Conservation (phyloP, 1,284 basidiomycete species). For the Ustilago crameri region DNA sequence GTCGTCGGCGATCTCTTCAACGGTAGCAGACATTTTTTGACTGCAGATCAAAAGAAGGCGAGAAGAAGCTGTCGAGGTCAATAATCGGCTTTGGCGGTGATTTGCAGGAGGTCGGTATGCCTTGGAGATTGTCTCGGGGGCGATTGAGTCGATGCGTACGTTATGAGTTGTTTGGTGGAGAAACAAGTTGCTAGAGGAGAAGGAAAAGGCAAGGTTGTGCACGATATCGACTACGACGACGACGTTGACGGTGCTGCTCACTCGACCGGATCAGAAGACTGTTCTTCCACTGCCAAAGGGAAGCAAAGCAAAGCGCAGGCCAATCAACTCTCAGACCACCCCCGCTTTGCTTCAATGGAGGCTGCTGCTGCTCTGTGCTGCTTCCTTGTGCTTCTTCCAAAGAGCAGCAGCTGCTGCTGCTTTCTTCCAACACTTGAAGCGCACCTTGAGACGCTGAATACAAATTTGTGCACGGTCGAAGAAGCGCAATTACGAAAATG, state of each 20-base stretch:
- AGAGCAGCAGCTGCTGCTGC: background rate
- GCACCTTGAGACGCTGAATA: conserved; percentile 8
- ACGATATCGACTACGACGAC: conserved; percentile 8
- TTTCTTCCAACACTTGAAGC: conserved; percentile 3
- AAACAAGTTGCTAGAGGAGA: conserved; percentile 22
- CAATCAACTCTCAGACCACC: conserved; percentile 17
- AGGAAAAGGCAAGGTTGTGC: conserved; percentile 1
- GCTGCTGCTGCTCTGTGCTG: background rate
- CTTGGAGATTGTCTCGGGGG: background rate
- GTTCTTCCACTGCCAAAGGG: no score
- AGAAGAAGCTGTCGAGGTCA: conserved; percentile 8
- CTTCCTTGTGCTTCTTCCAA: background rate
- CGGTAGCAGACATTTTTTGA: conserved; percentile 70
- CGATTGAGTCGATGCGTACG: conserved; percentile 18
- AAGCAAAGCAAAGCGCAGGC: background rate
- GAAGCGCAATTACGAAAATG: background rate
- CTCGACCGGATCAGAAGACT: background rate
- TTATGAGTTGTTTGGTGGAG: conserved; percentile 6
- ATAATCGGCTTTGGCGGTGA: background rate
- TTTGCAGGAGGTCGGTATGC: background rate
- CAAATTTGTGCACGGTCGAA: background rate
- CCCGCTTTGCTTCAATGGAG: background rate
- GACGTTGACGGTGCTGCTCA: conserved; percentile 10
- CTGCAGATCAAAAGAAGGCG: conserved; percentile 4
- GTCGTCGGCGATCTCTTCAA: conserved; percentile 79